Conservation (phyloP, 2,329 filamentous ascomycete species). For the Fusarium sp. region DNA sequence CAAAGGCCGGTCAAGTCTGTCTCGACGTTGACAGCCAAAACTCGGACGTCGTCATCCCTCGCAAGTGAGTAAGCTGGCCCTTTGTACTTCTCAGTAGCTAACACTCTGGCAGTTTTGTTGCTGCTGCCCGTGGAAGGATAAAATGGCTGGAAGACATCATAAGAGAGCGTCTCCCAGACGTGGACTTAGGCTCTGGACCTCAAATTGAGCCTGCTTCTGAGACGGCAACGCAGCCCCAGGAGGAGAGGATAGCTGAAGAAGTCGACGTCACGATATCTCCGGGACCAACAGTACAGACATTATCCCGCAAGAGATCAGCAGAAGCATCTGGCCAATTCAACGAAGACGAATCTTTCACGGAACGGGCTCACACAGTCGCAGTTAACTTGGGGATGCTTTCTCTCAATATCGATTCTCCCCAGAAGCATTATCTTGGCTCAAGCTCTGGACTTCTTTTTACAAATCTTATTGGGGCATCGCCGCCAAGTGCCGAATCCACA, state of each 20-base stretch:
- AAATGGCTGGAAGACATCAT: constrained; percentile 34
- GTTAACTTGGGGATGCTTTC: constrained; percentile 57
- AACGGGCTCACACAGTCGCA: constrained; percentile 50
- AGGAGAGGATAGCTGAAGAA: constrained; percentile 1
- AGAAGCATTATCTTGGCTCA: constrained; percentile 57
- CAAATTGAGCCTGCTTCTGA: constrained; percentile 4
- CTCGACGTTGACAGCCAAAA: constrained; percentile 58
- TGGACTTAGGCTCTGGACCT: constrained; percentile 22
- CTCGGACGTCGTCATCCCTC: constrained; percentile 53
- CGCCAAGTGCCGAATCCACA: constrained; percentile 24
- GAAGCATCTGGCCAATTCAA: constrained; percentile 11
- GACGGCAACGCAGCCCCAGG: neutral
- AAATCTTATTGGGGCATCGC: constrained; percentile 45
- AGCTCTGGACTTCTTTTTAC: constrained; percentile 57
- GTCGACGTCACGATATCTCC: neutral
- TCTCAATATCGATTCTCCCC: constrained; percentile 56
- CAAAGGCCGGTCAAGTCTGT: constrained; percentile 54
- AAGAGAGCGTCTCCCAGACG: constrained; percentile 21
- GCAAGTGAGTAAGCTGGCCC: constrained; percentile 48
- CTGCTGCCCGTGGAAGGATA: constrained; percentile 27
- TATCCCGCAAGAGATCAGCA: constrained; percentile 39
- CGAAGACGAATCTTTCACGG: constrained; percentile 34
- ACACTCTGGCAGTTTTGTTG: constrained; percentile 12
- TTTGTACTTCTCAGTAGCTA: neutral
- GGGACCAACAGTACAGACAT: constrained; percentile 37